phyloP scores from a whole-genome alignment of 164 flowering plant species.

The Warburgia ugandensis region DNA sequence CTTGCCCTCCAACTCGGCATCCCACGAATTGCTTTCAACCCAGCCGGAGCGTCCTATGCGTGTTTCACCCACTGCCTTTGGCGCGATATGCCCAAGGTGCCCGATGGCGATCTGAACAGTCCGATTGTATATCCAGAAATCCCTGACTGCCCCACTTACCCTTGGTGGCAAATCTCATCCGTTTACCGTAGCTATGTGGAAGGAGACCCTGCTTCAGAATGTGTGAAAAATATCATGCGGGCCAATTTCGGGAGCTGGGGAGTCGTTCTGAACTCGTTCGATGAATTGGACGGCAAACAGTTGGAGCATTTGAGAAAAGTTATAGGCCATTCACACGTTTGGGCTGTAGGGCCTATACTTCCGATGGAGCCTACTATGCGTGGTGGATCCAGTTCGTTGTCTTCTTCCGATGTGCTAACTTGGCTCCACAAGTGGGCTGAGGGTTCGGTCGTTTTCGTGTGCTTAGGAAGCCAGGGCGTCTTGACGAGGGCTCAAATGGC shows the following conservation, averaged over 20 bases:
- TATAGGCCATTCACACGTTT: slow-evolving; percentile 20
- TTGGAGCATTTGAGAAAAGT: slow-evolving; percentile 15
- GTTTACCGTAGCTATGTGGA: neutral
- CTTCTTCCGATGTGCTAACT: slow-evolving; percentile 6
- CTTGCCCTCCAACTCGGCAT: slow-evolving; percentile 26
- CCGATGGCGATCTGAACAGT: neutral
- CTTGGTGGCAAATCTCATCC: slow-evolving; percentile 19
- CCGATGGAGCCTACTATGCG: neutral
- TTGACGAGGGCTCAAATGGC: slow-evolving; percentile 29
- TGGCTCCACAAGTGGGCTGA: slow-evolving; percentile 34
- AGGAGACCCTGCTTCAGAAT: slow-evolving; percentile 5
- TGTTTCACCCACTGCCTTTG: slow-evolving; percentile 7
- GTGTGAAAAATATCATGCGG: slow-evolving; percentile 3
- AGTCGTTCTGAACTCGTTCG: slow-evolving; percentile 23
- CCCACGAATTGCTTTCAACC: slow-evolving; percentile 28
- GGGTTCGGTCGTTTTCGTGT: slow-evolving; percentile 37
- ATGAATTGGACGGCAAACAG: slow-evolving; percentile 19
- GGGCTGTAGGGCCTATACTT: slow-evolving; percentile 40
- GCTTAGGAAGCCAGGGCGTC: slow-evolving; percentile 47
- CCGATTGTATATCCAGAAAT: slow-evolving; percentile 3
- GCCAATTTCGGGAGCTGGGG: slow-evolving; percentile 28
- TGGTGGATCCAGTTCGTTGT: slow-evolving; percentile 15
- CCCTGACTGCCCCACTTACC: slow-evolving; percentile 10
- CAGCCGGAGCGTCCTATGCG: slow-evolving; percentile 27
- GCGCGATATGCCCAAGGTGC: slow-evolving; percentile 13